Evolutionary conservation across 345 rosid genomes (phyloP).

Genomic region (Isatis tinctoria): DNA sequence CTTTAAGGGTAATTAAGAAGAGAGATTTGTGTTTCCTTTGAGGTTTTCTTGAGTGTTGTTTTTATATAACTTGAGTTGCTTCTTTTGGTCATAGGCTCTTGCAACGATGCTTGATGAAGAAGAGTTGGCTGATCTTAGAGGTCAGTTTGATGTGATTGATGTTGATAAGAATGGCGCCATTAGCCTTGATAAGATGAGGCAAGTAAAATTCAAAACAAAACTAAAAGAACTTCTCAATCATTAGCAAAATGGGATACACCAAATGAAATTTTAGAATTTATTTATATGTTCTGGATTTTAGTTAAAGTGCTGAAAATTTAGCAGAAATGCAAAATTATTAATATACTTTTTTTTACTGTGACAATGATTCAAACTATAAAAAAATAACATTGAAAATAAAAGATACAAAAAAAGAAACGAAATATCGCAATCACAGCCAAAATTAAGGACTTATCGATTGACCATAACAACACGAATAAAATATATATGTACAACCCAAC

Average conservation of each 20-base stretch:
- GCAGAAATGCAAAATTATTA: too few species aligned
- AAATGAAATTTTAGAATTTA: too few species aligned
- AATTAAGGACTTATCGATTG: too few species aligned
- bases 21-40: constrained; percentile 7
- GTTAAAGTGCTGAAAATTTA: too few species aligned
- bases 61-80: not conserved
- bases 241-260: not conserved
- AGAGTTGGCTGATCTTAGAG: constrained; percentile 77
- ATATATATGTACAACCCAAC: too few species aligned
- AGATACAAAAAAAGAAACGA: too few species aligned
- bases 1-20: constrained; percentile 61
- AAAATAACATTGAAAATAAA: too few species aligned
- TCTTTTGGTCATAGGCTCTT: constrained; percentile 53
- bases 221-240: not conserved
- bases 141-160: constrained; percentile 96
- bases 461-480: too few species aligned
- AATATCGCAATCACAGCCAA: too few species aligned
- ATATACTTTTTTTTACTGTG: too few species aligned
- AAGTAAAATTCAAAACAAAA: constrained; percentile 34
- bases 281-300: too few species aligned
- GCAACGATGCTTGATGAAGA: constrained; percentile 87
- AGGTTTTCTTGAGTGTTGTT: not conserved
- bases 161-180: constrained; percentile 94
- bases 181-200: constrained; percentile 97
- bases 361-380: too few species aligned